Evolutionary conservation across 2,329 filamentous ascomycete genomes (phyloP).

Genomic region (Colletotrichum lentis): DNA sequence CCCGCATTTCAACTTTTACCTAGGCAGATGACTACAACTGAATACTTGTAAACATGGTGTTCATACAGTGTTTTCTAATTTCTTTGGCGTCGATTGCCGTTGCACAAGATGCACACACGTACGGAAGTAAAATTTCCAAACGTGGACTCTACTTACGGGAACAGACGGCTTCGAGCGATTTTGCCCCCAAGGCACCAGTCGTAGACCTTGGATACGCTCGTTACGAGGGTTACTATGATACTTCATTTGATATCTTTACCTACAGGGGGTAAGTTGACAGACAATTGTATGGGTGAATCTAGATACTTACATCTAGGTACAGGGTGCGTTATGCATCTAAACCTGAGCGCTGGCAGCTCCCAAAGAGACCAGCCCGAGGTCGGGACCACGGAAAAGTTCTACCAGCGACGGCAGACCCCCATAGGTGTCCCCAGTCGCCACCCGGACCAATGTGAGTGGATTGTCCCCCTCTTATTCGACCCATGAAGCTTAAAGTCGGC

Average conservation of each 20-base stretch:
- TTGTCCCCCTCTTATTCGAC: not conserved
- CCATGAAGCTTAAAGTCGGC: slow-evolving; percentile 42
- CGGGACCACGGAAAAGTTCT: not conserved
- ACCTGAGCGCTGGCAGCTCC: not conserved
- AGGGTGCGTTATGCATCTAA: not conserved
- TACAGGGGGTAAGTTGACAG: slow-evolving; percentile 53
- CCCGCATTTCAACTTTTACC: too few species aligned
- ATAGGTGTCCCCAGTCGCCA: not conserved
- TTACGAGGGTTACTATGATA: slow-evolving; percentile 54
- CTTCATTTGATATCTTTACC: slow-evolving; percentile 49
- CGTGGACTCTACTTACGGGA: not conserved
- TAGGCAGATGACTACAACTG: too few species aligned
- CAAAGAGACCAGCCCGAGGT: not conserved
- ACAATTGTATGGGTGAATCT: slow-evolving; percentile 36
- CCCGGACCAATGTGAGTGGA: not conserved
- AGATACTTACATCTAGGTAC: not conserved
- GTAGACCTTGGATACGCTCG: slow-evolving; percentile 56
- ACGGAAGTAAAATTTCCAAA: not conserved
- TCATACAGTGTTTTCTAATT: not conserved
- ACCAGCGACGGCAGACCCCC: not conserved
- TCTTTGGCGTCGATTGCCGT: not conserved
- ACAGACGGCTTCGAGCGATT: not conserved
- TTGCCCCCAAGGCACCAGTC: not conserved
- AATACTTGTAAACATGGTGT: not conserved
- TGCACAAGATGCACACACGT: not conserved